phyloP scores from a whole-genome alignment of 495 filamentous ascomycete genomes.

The Recurvomyces mirabilis region DNA sequence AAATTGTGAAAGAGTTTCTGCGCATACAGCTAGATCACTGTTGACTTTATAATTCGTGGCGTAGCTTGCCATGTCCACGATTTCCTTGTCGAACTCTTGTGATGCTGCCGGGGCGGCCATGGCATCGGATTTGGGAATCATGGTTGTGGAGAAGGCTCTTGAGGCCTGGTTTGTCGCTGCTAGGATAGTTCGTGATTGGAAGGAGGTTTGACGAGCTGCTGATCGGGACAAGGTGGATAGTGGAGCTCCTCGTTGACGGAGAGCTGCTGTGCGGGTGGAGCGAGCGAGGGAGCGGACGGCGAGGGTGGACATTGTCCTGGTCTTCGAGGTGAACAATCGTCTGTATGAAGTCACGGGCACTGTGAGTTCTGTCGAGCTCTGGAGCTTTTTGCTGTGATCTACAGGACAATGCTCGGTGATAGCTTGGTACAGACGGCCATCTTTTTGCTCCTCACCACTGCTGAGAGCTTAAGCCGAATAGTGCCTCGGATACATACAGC shows the following conservation, averaged over 20 bases:
- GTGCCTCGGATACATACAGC: no score
- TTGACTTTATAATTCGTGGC: constrained; percentile 84
- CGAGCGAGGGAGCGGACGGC: constrained; percentile 11
- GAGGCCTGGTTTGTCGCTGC: not conserved
- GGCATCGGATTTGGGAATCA: constrained; percentile 12
- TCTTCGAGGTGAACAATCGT: no score
- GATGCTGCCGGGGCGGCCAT: constrained; percentile 37
- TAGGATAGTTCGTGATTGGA: not conserved
- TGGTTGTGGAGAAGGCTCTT: constrained; percentile 14
- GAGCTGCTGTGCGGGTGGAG: constrained; percentile 3
- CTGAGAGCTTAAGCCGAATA: no score
- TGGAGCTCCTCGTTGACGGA: constrained; percentile 10
- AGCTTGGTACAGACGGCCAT: no score
- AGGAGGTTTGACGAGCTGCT: not conserved
- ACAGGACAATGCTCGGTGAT: no score
- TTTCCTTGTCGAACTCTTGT: constrained; percentile 73
- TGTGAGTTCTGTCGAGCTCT: no score
- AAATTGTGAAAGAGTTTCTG: not conserved
- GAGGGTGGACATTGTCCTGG: constrained; percentile 18
- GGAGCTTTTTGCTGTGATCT: no score
- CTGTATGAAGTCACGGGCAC: no score
- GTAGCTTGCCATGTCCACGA: constrained; percentile 87
- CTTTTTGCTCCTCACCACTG: no score
- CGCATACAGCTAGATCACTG: constrained; percentile 65
- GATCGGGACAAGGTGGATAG: constrained; percentile 7